Percentiles rank a stretch among this genome's conserved stretches.
Evolutionary conservation across 2,329 filamentous ascomycete species (phyloP).

Genomic region (Monosporascus sp.): DNA sequence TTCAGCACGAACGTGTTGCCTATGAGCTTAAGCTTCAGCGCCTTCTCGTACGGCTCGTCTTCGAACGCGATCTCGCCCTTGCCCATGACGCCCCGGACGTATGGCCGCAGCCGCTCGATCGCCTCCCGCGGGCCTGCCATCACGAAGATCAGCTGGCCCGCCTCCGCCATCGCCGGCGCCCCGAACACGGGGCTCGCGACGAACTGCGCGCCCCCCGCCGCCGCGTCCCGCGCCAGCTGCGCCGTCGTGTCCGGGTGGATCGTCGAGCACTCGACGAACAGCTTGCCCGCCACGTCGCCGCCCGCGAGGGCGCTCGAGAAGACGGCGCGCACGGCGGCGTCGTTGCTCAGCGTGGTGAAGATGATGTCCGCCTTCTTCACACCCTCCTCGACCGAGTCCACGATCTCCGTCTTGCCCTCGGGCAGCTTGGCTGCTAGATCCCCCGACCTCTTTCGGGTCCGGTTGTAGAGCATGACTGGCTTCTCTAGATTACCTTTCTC

Average conservation of each 20-base stretch:
- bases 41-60: constrained; percentile 36
- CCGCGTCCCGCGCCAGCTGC: constrained; percentile 52
- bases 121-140: constrained; percentile 52
- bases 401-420: constrained; percentile 57
- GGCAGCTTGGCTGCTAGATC: constrained; percentile 58
- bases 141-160: constrained; percentile 60
- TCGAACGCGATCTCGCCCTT: constrained; percentile 46
- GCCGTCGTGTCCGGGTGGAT: constrained; percentile 79
- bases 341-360: constrained; percentile 76
- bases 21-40: constrained; percentile 71
- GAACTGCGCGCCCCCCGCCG: constrained; percentile 61
- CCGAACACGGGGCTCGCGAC: constrained; percentile 67
- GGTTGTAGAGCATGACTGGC: constrained; percentile 76
- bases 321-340: constrained; percentile 62
- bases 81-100: constrained; percentile 61
- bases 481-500: constrained; percentile 67
- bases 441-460: constrained; percentile 60
- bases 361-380: constrained; percentile 68
- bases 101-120: constrained; percentile 59
- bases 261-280: constrained; percentile 84
- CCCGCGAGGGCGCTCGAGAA: constrained; percentile 50
- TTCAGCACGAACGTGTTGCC: constrained; percentile 84
- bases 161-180: constrained; percentile 56
- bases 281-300: constrained; percentile 58
- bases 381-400: constrained; percentile 58